Conservation (phyloP, 2,329 filamentous ascomycete genomes). For the Chalara sp. region DNA sequence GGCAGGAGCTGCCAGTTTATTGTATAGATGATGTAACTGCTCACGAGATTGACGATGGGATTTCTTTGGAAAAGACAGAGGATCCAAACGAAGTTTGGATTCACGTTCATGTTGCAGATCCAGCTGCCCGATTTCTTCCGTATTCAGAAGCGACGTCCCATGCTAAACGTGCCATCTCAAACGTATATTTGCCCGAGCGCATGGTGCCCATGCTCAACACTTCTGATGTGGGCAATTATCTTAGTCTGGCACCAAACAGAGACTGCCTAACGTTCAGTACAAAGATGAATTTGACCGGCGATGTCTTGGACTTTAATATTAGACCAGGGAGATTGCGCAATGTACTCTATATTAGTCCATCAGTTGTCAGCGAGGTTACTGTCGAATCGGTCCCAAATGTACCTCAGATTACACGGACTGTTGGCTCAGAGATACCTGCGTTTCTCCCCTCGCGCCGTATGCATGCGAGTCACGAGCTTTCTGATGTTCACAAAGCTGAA, state of each 20-base stretch:
- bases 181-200: constrained; percentile 54
- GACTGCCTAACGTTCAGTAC: constrained; percentile 58
- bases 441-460: constrained; percentile 35
- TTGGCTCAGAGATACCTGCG: constrained; percentile 8
- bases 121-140: constrained; percentile 60
- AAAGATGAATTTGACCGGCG: constrained; percentile 44
- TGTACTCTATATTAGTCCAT: constrained; percentile 51
- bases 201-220: constrained; percentile 51
- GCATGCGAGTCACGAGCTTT: constrained; percentile 34
- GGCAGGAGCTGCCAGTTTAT: constrained; percentile 54
- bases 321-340: constrained; percentile 45
- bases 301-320: constrained; percentile 47
- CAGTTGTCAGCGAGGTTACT: constrained; percentile 36
- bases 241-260: constrained; percentile 46
- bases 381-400: constrained; percentile 1
- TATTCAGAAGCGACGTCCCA: constrained; percentile 51
- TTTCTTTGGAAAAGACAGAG: constrained; percentile 60
- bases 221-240: constrained; percentile 38
- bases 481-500: constrained; percentile 35
- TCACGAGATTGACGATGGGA: constrained; percentile 69
- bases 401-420: constrained; percentile 3
- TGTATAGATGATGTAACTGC: constrained; percentile 66
- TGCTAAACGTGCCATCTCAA: constrained; percentile 53
- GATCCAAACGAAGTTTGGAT: constrained; percentile 58
- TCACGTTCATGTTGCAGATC: constrained; percentile 73